Evolutionary conservation across 2,329 filamentous ascomycete genomes (phyloP).

Genomic region (Cylindrodendrum hubeiense): DNA sequence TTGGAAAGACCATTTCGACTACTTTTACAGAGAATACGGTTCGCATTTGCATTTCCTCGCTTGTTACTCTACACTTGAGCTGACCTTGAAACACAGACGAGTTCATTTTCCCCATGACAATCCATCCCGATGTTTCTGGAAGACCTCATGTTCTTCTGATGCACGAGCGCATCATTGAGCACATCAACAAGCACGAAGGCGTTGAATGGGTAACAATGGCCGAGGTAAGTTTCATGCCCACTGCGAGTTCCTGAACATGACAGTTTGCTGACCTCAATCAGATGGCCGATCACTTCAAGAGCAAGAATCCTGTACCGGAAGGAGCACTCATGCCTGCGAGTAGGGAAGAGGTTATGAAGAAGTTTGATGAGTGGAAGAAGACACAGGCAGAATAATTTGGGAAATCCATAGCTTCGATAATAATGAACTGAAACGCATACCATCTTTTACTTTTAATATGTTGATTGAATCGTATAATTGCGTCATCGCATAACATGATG

Average conservation of each 20-base stretch:
- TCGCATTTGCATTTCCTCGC: background rate
- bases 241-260: background rate
- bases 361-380: slow-evolving; percentile 33
- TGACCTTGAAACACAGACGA: slow-evolving; percentile 59
- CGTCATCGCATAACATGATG: too few relatives aligned
- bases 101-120: slow-evolving; percentile 82
- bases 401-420: background rate
- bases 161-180: slow-evolving; percentile 75
- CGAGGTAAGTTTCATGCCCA: slow-evolving; percentile 50
- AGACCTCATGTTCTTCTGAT: slow-evolving; percentile 79
- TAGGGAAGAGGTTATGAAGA: slow-evolving; percentile 32
- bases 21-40: slow-evolving; percentile 80
- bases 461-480: too few relatives aligned
- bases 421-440: background rate
- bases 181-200: slow-evolving; percentile 72
- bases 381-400: slow-evolving; percentile 6
- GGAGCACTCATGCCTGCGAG: slow-evolving; percentile 72
- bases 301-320: slow-evolving; percentile 67
- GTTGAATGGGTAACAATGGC: slow-evolving; percentile 78
- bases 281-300: slow-evolving; percentile 80
- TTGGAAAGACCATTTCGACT: slow-evolving; percentile 76
- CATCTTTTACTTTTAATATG: too few relatives aligned
- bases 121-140: slow-evolving; percentile 80
- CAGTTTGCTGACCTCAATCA: background rate
- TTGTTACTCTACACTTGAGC: background rate